Conservation (phyloP, 2,329 filamentous ascomycete species). For the Alternaria arbusti region DNA sequence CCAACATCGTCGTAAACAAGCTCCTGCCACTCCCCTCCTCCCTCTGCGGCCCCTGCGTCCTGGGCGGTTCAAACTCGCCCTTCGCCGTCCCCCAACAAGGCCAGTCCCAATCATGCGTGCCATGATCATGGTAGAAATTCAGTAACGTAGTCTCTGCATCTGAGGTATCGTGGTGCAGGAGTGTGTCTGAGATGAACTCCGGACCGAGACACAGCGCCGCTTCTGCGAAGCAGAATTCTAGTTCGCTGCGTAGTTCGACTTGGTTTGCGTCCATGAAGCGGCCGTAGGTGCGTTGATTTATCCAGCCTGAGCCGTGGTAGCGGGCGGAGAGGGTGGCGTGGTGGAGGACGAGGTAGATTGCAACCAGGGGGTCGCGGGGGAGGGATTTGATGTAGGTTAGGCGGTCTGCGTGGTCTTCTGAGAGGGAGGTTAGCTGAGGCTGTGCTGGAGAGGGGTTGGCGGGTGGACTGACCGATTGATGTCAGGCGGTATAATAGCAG, state of each 20-base stretch:
- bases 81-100: slow-evolving; percentile 20
- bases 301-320: slow-evolving; percentile 40
- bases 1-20: slow-evolving; percentile 35
- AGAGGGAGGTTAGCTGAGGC: neutral
- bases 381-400: slow-evolving; percentile 32
- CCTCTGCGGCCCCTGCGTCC: slow-evolving; percentile 35
- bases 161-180: slow-evolving; percentile 20
- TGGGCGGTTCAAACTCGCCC: slow-evolving; percentile 34
- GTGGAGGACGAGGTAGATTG: slow-evolving; percentile 38
- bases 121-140: slow-evolving; percentile 38
- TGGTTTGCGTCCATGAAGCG: slow-evolving; percentile 38
- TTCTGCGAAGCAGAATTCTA: slow-evolving; percentile 42
- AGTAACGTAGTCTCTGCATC: slow-evolving; percentile 27
- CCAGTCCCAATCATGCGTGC: slow-evolving; percentile 34
- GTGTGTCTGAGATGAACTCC: slow-evolving; percentile 30
- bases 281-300: slow-evolving; percentile 40
- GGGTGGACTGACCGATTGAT: slow-evolving; percentile 22
- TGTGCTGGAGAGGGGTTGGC: neutral
- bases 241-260: slow-evolving; percentile 34
- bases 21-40: slow-evolving; percentile 14
- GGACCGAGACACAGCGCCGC: slow-evolving; percentile 32
- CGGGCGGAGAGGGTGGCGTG: slow-evolving; percentile 37
- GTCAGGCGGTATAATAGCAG: slow-evolving; percentile 33
- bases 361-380: slow-evolving; percentile 29
- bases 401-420: slow-evolving; percentile 21